Evolutionary conservation across 208 protist species (phyloP), one percentile per base, ranked within the genome.

Genomic region (Crithidia mellificae): DNA sequence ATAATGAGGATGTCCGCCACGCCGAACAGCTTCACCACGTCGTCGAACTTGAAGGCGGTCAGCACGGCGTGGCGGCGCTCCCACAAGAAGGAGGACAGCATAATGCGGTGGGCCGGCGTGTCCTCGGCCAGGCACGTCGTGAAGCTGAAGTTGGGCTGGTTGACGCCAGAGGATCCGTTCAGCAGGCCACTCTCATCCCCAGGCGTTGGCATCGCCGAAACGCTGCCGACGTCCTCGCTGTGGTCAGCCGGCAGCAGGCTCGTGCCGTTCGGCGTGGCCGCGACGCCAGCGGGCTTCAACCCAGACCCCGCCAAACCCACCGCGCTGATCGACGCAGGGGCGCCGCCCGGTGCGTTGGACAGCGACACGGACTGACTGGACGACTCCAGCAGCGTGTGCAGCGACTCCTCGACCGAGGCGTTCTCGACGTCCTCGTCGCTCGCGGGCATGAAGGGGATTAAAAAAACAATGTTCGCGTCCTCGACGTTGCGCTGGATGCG

Each of bases 1-100:
- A 95, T 90, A 53, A 97, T 79, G 38, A 97, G 77, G 59, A 97
- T 93, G 65, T 97, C 88, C 0, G 75, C 81, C n/a, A 92, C 81
- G 6, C 83, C 78, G 47, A 81, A 59, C 6, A 96, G 74, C 17
- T 83, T 81, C 32, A 87, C 66, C 55, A 95, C 80, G 57, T 95
- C 92, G 12, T 78, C 76, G 20, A 91, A 58, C 51, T 61, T 83
- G 73, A 85, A 84, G 17, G 89, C 89, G 2, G 90, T 80, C 24
- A 94, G 80, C 24, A 97, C 92, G 27, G 92, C 90, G 74, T 97
- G 90, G 50, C 86, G 90, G 1, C 85, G 82, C 62, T 93, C 83
- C 90, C 92, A 97, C 41, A 97, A 72, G 65, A 85, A 95, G 20
- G 78, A 72, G 44, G 90, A 97, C 19, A 97, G 59, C 84, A 96